A percentile compares a stretch with the other conserved stretches of the same genome.
phyloP scores from a whole-genome alignment of 768 basidiomycete species.

The Lentinula guzmanii region DNA sequence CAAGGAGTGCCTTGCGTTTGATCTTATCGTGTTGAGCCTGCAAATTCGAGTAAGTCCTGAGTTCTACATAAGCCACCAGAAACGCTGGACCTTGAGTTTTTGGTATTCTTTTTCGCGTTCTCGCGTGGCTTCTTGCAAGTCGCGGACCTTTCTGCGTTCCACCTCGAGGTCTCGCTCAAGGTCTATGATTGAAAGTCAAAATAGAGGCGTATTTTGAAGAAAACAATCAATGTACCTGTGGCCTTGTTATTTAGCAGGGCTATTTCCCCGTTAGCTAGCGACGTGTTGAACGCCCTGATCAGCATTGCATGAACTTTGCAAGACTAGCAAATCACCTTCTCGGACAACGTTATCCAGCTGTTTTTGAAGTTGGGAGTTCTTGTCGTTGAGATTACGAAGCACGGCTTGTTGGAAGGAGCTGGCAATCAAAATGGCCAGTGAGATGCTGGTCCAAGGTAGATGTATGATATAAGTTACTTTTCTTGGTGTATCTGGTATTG shows the following conservation, averaged over 20 bases:
- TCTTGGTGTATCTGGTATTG: constrained; percentile 88
- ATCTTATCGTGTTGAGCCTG: constrained; percentile 77
- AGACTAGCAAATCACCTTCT: constrained; percentile 52
- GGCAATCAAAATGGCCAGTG: constrained; percentile 8
- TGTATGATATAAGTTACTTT: constrained; percentile 37
- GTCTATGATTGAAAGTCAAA: constrained; percentile 34
- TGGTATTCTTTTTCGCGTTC: constrained; percentile 86
- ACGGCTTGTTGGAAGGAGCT: constrained; percentile 85
- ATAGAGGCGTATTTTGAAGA: background rate
- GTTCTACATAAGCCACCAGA: background rate
- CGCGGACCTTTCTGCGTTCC: constrained; percentile 68
- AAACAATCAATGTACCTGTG: constrained; percentile 35
- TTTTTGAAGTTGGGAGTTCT: constrained; percentile 76
- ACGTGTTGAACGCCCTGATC: background rate
- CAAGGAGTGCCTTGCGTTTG: constrained; percentile 74
- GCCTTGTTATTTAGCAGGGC: constrained; percentile 64
- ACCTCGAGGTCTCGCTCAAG: constrained; percentile 76
- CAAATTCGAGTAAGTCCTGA: background rate
- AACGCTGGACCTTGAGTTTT: constrained; percentile 60
- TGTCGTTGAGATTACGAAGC: constrained; percentile 74
- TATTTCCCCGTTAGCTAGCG: constrained; percentile 71
- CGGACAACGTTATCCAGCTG: constrained; percentile 80
- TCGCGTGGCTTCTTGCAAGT: constrained; percentile 65
- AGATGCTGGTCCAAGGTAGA: background rate
- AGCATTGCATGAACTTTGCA: background rate